phyloP scores from a whole-genome alignment of 2,329 filamentous ascomycete species.

The Elsinoe fawcettii region DNA sequence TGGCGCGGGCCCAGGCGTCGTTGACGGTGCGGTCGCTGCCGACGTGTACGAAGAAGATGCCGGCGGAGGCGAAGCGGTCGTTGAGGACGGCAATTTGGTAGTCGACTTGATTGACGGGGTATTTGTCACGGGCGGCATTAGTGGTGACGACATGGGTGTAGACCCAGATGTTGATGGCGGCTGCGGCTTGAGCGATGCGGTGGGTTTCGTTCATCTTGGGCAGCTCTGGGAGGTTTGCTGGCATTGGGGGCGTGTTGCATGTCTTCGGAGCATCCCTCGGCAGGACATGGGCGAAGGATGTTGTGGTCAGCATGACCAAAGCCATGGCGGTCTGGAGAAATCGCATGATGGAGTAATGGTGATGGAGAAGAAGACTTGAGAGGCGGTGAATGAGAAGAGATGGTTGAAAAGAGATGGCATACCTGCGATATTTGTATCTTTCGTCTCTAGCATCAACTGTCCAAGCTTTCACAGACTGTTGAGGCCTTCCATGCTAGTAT shows the following conservation, averaged over 20 bases:
- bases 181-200: background rate
- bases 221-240: background rate
- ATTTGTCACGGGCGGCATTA: constrained; percentile 27
- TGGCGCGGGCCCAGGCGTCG: constrained; percentile 27
- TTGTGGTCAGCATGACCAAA: background rate
- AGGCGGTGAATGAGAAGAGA: background rate
- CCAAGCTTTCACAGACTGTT: background rate
- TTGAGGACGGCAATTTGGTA: constrained; percentile 34
- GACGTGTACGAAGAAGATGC: constrained; percentile 43
- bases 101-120: constrained; percentile 34
- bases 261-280: background rate
- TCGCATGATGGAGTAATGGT: background rate
- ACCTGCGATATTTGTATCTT: background rate
- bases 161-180: constrained; percentile 28
- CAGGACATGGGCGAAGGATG: background rate
- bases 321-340: background rate
- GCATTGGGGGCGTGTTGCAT: background rate
- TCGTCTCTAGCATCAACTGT: background rate
- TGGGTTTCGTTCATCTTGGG: background rate
- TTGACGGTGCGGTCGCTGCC: constrained; percentile 45
- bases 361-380: background rate
- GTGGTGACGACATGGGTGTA: constrained; percentile 41
- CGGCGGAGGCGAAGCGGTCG: constrained; percentile 40
- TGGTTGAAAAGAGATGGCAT: background rate
- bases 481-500: background rate